Evolutionary conservation across 345 rosid genomes (phyloP), one percentile per base, ranked within the genome.

Genomic region (Salix dunnii): DNA sequence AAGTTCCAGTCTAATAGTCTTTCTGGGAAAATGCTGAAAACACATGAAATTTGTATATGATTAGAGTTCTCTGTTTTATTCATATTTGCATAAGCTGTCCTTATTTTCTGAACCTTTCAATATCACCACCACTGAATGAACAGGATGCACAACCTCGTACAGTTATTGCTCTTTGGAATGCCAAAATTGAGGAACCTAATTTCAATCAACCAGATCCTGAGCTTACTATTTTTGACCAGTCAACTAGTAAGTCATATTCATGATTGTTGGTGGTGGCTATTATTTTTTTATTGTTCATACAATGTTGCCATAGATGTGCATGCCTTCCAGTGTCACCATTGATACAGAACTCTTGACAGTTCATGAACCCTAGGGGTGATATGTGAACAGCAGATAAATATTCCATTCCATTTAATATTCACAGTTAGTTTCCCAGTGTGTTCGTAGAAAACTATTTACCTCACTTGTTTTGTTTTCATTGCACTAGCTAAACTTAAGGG

Each of bases 111-210:
- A 67, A 43, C 46, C 43, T 42, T 72, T 64, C 16, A 71, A 73
- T 63, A 4, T 68, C 61, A 46, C 46, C 78, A 31, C 77, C 70
- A 49, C 67, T 74, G 60, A 33, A 73, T 61, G 43, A 82, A 73
- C 84, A 86, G 89, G 89, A 86, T 75, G 18, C 81, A 21, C 86
- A 78, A 69, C 87, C 90, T 66, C 82, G 82, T 33, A 66, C 77
- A 6, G 61, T 81, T 31, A 80, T 88, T 77, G 73, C 81, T 67
- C 85, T 88, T 67, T 85, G 86, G 81, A 86, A 86, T 70, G 87
- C 87, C 53, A 81, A 86, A 70, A 73, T 88, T 82, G 88, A 85
- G 75, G 90, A 81, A 69, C 86, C 85, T 76, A 86, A 84, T 71
- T 84, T 86, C 68, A 78, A 79, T 35, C 77, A 81, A 31, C 36